phyloP scores from a whole-genome alignment of 331 rosid species.

The Erythrophleum ivorense region DNA sequence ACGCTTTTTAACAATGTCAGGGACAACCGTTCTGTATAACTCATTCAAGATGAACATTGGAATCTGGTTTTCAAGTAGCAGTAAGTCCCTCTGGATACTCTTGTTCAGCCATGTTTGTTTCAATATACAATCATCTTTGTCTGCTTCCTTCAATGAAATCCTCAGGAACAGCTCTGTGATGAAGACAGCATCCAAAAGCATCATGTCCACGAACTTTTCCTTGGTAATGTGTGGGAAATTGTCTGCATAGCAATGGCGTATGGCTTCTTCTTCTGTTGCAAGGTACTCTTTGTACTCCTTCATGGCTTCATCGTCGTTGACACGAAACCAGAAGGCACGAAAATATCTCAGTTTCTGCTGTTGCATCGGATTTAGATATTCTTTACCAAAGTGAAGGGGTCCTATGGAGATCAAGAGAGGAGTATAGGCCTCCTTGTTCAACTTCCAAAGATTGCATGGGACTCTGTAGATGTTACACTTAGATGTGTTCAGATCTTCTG shows the following conservation, averaged over 20 bases:
- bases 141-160: not conserved
- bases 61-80: not conserved
- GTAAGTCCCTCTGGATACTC: not conserved
- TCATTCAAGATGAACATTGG: not conserved
- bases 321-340: not conserved
- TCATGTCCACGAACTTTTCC: not conserved
- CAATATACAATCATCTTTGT: not conserved
- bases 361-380: not conserved
- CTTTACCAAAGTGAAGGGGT: constrained; percentile 22
- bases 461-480: constrained; percentile 41
- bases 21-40: not conserved
- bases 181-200: not conserved
- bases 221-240: not conserved
- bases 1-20: not conserved
- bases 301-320: not conserved
- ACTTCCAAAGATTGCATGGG: not conserved
- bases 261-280: not conserved
- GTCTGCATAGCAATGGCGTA: not conserved
- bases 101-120: not conserved
- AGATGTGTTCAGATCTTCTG: not conserved
- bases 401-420: constrained; percentile 46
- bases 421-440: constrained; percentile 35
- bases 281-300: constrained; percentile 13
- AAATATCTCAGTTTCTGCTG: constrained; percentile 35
- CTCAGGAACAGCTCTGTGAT: not conserved